Percentiles rank a stretch among this genome's conserved stretches.
Conservation (phyloP, 2,329 filamentous ascomycete species). For the Clarireedia sp. region DNA sequence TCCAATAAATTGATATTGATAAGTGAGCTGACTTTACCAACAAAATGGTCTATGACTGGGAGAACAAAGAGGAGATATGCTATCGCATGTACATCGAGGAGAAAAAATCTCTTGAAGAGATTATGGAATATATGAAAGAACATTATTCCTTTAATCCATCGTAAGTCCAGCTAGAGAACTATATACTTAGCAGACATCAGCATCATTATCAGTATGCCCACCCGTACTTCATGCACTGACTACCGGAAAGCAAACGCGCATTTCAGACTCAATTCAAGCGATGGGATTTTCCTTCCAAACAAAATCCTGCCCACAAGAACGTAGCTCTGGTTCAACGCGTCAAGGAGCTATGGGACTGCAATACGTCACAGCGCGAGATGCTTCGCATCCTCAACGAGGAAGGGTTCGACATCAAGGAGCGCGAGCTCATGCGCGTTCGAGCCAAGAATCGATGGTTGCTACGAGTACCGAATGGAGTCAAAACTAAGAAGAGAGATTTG, state of each 20-base stretch:
- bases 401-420: conserved; percentile 64
- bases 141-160: conserved; percentile 47
- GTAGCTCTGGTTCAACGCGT: conserved; percentile 58
- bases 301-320: conserved; percentile 65
- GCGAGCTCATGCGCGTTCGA: conserved; percentile 63
- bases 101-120: conserved; percentile 63
- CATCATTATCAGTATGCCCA: conserved; percentile 9
- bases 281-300: conserved; percentile 73
- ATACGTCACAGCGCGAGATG: conserved; percentile 67
- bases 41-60: conserved; percentile 52
- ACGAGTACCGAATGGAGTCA: conserved; percentile 52
- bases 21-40: neutral
- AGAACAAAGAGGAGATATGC: conserved; percentile 56
- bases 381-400: conserved; percentile 60
- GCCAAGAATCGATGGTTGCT: conserved; percentile 61
- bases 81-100: conserved; percentile 71
- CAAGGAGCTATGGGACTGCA: conserved; percentile 70
- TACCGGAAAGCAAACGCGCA: conserved; percentile 54
- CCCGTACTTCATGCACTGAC: conserved; percentile 17
- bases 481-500: conserved; percentile 31
- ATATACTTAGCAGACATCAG: conserved; percentile 18
- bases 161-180: conserved; percentile 4
- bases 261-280: conserved; percentile 69
- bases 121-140: conserved; percentile 62
- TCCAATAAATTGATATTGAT: neutral